Base-by-base conservation (phyloP, 768 basidiomycete species). In the Gloeopeniophorella convolvens region DNA sequence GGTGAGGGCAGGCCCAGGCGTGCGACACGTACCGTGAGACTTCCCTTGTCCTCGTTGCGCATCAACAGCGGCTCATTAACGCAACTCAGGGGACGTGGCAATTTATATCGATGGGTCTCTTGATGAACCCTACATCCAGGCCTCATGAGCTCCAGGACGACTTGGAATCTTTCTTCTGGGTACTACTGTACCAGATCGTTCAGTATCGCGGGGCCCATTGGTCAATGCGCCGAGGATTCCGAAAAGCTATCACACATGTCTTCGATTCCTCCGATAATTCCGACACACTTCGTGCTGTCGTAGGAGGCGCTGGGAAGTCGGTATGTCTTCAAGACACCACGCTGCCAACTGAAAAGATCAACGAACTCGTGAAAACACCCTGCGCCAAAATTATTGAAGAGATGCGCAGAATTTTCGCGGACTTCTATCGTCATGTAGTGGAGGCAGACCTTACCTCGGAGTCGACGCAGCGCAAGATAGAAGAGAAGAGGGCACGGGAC, bases 21-120 rank as follows among this genome's bases (percentile, higher is more conserved):
- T 13, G 28, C 26, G 21, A 33, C 39, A 6, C 48, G 23, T 12
- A 49, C 40, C 16, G 48, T 49, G 18, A 5, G 30, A 3, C n/a
- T 9, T 32, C 31, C n/a, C n/a, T 1, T 26, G 4, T 26, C 15
- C 15, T n/a, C 7, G 6, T 47, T 5, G 4, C 26, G 12, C 9
- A 21, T 4, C 5, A 15, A 7, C 12, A 35, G 13, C 5, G 26
- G 7, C n/a, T 7, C 13, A 30, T n/a, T n/a, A n/a, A n/a, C n/a
- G n/a, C n/a, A 13, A 36, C 18, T 24, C 30, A 59, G 58, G 54
- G 58, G 1, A 59, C 58, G 13, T 56, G 54, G 58, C 58, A 56
- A 46, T 59, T 42, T 42, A 47, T 50, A 48, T 49, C 51, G 0
- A 54, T 53, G 5, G 31, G 18, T 0, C 43, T 45, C 9, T 39